Evolutionary conservation across 2,329 filamentous ascomycete genomes (phyloP).

Genomic region (Tolypocladium pustulatum): DNA sequence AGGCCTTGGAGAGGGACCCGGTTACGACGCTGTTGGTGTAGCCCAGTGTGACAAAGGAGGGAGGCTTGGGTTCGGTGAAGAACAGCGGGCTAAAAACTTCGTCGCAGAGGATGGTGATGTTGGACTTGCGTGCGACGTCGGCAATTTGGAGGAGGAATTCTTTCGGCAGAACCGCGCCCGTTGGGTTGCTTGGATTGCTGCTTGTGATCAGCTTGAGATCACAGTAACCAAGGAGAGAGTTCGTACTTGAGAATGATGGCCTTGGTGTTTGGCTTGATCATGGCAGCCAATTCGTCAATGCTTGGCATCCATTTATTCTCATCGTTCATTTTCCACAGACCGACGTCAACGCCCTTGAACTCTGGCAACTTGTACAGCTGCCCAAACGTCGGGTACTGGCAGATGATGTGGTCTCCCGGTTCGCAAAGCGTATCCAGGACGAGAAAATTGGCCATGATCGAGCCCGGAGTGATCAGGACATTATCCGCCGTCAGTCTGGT

Average conservation of each 20-base stretch:
- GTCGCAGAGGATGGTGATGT: slow-evolving; percentile 61
- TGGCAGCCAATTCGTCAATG: slow-evolving; percentile 48
- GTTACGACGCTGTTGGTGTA: slow-evolving; percentile 64
- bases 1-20: slow-evolving; percentile 78
- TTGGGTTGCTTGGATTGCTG: slow-evolving; percentile 79
- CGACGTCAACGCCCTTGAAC: slow-evolving; percentile 62
- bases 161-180: slow-evolving; percentile 57
- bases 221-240: not conserved
- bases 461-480: slow-evolving; percentile 64
- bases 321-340: slow-evolving; percentile 58
- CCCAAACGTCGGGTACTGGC: slow-evolving; percentile 74
- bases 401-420: slow-evolving; percentile 69
- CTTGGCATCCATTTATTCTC: slow-evolving; percentile 55
- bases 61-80: slow-evolving; percentile 51
- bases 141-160: slow-evolving; percentile 50
- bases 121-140: slow-evolving; percentile 48
- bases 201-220: slow-evolving; percentile 28
- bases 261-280: slow-evolving; percentile 60
- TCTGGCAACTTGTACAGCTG: slow-evolving; percentile 67
- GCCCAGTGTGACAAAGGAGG: slow-evolving; percentile 53
- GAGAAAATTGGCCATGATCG: slow-evolving; percentile 68
- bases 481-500: slow-evolving; percentile 32
- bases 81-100: slow-evolving; percentile 82
- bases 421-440: slow-evolving; percentile 47
- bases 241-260: slow-evolving; percentile 10